phyloP scores from a whole-genome alignment of 371 early-diverging fungal genomes.

The Lichtheimia ramosa region DNA sequence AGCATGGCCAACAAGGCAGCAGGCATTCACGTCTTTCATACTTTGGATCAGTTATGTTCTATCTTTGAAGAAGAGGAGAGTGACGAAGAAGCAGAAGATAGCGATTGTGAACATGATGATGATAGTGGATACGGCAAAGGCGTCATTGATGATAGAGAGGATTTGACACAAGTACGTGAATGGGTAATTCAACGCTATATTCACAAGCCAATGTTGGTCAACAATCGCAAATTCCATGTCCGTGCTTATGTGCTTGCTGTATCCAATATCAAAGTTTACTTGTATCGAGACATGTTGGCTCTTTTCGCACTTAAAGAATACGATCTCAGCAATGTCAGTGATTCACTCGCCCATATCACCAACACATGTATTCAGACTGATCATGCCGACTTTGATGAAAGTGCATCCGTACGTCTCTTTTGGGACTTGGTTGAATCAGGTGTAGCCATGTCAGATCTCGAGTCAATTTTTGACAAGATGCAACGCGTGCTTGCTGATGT shows the following conservation, averaged over 20 bases:
- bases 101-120: constrained; percentile 12
- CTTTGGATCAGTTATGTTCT: constrained; percentile 44
- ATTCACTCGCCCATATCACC: constrained; percentile 62
- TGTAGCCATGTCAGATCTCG: constrained; percentile 28
- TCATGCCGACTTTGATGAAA: constrained; percentile 52
- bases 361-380: constrained; percentile 73
- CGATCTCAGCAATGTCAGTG: constrained; percentile 36
- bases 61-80: constrained; percentile 43
- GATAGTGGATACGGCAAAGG: constrained; percentile 18
- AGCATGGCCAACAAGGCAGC: constrained; percentile 70
- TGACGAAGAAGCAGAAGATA: constrained; percentile 35
- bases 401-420: constrained; percentile 58
- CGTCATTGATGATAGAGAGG: constrained; percentile 22
- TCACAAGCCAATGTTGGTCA: constrained; percentile 55
- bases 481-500: constrained; percentile 55
- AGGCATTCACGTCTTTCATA: constrained; percentile 69
- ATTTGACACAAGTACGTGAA: constrained; percentile 62
- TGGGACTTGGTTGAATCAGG: constrained; percentile 50
- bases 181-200: constrained; percentile 76
- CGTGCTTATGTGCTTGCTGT: constrained; percentile 70
- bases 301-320: constrained; percentile 66
- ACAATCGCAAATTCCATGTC: constrained; percentile 72
- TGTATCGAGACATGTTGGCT: constrained; percentile 68
- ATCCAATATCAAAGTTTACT: constrained; percentile 64
- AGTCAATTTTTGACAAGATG: constrained; percentile 59